Evolutionary conservation across 495 filamentous ascomycete species (phyloP).

Genomic region (Staphylotrichum tortipilum): DNA sequence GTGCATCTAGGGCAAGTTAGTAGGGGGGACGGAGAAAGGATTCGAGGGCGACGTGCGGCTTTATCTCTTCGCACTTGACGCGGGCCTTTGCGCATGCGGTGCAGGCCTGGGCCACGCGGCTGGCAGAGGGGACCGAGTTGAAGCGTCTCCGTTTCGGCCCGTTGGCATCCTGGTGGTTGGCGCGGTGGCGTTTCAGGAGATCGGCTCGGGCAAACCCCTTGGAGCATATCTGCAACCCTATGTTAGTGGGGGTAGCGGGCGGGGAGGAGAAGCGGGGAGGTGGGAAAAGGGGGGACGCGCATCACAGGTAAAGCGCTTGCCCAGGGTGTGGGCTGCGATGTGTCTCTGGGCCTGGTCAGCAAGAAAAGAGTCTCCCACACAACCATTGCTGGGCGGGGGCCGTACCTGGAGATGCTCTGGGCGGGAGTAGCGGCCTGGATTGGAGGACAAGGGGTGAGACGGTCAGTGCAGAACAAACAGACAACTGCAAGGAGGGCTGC

Average conservation of each 20-base stretch:
- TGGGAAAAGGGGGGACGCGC: constrained; percentile 3
- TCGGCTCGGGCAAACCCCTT: constrained; percentile 50
- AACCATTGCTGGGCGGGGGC: too few relatives aligned
- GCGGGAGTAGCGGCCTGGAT: constrained; percentile 41
- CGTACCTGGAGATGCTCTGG: constrained; percentile 44
- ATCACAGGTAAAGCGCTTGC: constrained; percentile 43
- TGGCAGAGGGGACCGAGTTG: constrained; percentile 35
- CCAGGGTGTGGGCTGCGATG: constrained; percentile 49
- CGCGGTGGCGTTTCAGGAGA: constrained; percentile 45
- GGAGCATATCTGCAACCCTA: constrained; percentile 36
- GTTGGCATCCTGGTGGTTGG: constrained; percentile 41
- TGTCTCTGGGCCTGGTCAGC: constrained; percentile 31
- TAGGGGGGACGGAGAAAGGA: not conserved
- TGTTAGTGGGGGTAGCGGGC: not conserved
- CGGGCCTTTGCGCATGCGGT: constrained; percentile 44
- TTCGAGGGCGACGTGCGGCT: constrained; percentile 18
- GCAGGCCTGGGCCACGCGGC: constrained; percentile 49
- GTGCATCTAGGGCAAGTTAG: constrained; percentile 27
- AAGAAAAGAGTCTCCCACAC: not conserved
- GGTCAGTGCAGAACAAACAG: not conserved
- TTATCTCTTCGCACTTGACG: constrained; percentile 46
- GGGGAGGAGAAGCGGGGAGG: not conserved
- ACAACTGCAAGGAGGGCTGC: not conserved
- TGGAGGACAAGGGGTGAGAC: too few relatives aligned
- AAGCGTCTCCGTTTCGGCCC: constrained; percentile 38